Percentiles rank a stretch among this genome's conserved stretches.
phyloP scores from a whole-genome alignment of 805 yeast species.

The Schwanniomyces sp. region DNA sequence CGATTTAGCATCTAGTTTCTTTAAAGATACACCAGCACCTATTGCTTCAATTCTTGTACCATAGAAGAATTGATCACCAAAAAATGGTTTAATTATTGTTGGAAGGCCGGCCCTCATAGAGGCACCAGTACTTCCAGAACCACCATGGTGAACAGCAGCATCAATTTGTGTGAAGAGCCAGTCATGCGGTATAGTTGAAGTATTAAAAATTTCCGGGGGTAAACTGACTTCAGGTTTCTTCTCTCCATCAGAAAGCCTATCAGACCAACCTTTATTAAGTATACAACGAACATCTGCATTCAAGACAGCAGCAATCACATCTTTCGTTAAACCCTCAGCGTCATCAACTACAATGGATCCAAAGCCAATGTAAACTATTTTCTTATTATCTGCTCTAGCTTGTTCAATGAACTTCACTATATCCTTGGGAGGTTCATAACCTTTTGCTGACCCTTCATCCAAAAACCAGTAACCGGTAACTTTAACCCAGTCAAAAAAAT shows the following conservation, averaged over 20 bases:
- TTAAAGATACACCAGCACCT: conserved; percentile 77
- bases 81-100: conserved; percentile 88
- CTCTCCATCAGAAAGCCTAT: conserved; percentile 47
- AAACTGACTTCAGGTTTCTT: conserved; percentile 39
- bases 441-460: conserved; percentile 55
- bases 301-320: conserved; percentile 75
- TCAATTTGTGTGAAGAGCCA: conserved; percentile 90
- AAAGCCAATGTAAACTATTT: conserved; percentile 88
- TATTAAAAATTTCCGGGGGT: conserved; percentile 66
- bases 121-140: conserved; percentile 96
- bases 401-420: conserved; percentile 57
- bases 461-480: conserved; percentile 96
- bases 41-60: conserved; percentile 85
- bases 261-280: conserved; percentile 94
- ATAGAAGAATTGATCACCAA: conserved; percentile 94
- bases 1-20: conserved; percentile 62
- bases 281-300: conserved; percentile 85
- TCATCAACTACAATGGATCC: conserved; percentile 92
- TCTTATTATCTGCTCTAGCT: conserved; percentile 63
- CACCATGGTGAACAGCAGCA: conserved; percentile 97
- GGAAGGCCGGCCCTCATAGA: conserved; percentile 84
- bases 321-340: conserved; percentile 73
- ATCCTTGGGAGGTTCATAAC: conserved; percentile 60
- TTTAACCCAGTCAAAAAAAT: conserved; percentile 92
- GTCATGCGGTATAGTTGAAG: conserved; percentile 84